Conservation (phyloP, 805 yeast genomes). For the Priceomyces carsonii region DNA sequence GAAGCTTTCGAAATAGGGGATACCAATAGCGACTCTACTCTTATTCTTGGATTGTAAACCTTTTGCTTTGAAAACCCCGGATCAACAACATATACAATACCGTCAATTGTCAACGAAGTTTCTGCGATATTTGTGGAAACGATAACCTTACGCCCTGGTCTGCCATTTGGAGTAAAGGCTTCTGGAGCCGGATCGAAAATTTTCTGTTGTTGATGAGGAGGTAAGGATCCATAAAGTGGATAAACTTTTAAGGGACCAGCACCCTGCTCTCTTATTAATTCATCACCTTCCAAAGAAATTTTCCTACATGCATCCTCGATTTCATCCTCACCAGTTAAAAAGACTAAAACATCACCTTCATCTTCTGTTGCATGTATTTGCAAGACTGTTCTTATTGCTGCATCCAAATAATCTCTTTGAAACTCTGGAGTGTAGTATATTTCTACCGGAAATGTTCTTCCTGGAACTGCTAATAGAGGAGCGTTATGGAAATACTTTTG, state of each 20-base stretch:
- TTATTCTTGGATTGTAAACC: constrained; percentile 92
- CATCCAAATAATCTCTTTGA: constrained; percentile 91
- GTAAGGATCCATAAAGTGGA: constrained; percentile 94
- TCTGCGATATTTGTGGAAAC: constrained; percentile 96
- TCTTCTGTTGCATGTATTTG: constrained; percentile 97
- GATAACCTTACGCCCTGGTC: constrained; percentile 94
- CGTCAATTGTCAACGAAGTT: constrained; percentile 96
- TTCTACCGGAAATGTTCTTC: constrained; percentile 97
- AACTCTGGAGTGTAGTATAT: constrained; percentile 95
- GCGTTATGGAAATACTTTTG: constrained; percentile 88
- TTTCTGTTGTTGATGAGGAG: constrained; percentile 92
- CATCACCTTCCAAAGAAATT: constrained; percentile 85
- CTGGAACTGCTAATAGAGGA: constrained; percentile 94
- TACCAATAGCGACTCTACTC: constrained; percentile 92
- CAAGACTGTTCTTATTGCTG: constrained; percentile 91
- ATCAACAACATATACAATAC: constrained; percentile 95
- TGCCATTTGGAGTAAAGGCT: constrained; percentile 69
- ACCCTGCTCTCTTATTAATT: constrained; percentile 80
- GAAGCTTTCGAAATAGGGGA: constrained; percentile 97
- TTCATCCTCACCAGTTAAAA: constrained; percentile 96
- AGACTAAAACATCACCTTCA: constrained; percentile 84
- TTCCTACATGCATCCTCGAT: constrained; percentile 96
- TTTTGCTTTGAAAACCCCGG: constrained; percentile 97
- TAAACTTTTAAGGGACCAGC: constrained; percentile 89
- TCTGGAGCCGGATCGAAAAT: constrained; percentile 90